These are phyloP conservation scores for Porphyrellus cyaneotinctus DNA, from an alignment of 768 basidiomycete genomes.

Conservation along the genomic window DNA sequence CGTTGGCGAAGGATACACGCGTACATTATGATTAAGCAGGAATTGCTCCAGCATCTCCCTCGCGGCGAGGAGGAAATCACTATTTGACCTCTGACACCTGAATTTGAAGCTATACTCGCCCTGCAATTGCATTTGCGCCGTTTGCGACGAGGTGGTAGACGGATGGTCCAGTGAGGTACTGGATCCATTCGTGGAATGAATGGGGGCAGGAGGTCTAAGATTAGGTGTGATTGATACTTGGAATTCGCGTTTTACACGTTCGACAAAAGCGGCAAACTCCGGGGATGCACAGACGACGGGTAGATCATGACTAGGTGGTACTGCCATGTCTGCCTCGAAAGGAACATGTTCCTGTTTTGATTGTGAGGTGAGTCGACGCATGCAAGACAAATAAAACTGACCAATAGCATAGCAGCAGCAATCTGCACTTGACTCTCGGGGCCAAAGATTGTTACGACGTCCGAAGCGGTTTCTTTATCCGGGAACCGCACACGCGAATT, in stretches of 20 bases:
- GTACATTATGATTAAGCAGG: conserved; percentile 76
- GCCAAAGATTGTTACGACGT: conserved; percentile 93
- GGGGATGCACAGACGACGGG: conserved; percentile 66
- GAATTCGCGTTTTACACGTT: conserved; percentile 88
- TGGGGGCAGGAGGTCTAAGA: conserved; percentile 46
- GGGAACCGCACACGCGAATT: conserved; percentile 91
- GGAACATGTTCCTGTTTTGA: conserved; percentile 89
- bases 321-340: conserved; percentile 91
- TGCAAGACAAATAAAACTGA: conserved; percentile 34
- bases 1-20: conserved; percentile 74
- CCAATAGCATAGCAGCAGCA: conserved; percentile 92
- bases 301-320: conserved; percentile 81
- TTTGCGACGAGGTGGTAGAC: conserved; percentile 20
- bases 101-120: conserved; percentile 91
- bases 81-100: conserved; percentile 91
- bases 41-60: conserved; percentile 93
- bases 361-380: conserved; percentile 1
- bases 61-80: conserved; percentile 86
- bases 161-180: conserved; percentile 49
- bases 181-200: conserved; percentile 42
- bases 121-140: conserved; percentile 18
- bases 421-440: conserved; percentile 97
- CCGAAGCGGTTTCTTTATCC: conserved; percentile 90
- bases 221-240: conserved; percentile 88
- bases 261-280: conserved; percentile 85